A percentile compares a stretch with the other conserved stretches of the same genome.
Evolutionary conservation across 257 asterid species (phyloP).

Genomic region (Capsicum chinense): DNA sequence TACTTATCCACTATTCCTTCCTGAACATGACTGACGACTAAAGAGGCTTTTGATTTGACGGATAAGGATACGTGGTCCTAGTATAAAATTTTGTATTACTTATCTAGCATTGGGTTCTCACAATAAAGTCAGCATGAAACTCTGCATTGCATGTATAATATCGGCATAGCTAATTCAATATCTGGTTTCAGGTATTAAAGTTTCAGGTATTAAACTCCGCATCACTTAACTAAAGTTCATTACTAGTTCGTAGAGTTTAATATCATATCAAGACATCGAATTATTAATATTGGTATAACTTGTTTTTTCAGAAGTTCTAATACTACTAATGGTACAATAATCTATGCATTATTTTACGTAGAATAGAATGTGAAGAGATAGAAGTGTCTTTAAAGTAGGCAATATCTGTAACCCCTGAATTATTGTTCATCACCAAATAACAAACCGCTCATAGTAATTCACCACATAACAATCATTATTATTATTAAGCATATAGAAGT

Average conservation of each 20-base stretch:
- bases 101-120: neutral
- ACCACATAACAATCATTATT: neutral
- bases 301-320: neutral
- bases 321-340: neutral
- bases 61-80: no score
- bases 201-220: neutral
- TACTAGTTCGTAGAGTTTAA: neutral
- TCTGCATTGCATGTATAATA: neutral
- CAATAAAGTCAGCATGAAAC: neutral
- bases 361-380: neutral
- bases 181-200: neutral
- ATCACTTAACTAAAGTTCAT: neutral
- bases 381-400: neutral
- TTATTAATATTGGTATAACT: neutral
- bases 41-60: no score
- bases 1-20: no score
- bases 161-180: neutral
- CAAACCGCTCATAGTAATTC: neutral
- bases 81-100: no score
- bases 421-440: neutral
- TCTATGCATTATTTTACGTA: neutral
- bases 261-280: neutral
- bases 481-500: neutral
- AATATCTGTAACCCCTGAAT: neutral
- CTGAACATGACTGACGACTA: no score